Percentiles rank a stretch among this genome's conserved stretches.
Evolutionary conservation across 164 flowering plant species (phyloP).

Genomic region (Platanus orientalis): DNA sequence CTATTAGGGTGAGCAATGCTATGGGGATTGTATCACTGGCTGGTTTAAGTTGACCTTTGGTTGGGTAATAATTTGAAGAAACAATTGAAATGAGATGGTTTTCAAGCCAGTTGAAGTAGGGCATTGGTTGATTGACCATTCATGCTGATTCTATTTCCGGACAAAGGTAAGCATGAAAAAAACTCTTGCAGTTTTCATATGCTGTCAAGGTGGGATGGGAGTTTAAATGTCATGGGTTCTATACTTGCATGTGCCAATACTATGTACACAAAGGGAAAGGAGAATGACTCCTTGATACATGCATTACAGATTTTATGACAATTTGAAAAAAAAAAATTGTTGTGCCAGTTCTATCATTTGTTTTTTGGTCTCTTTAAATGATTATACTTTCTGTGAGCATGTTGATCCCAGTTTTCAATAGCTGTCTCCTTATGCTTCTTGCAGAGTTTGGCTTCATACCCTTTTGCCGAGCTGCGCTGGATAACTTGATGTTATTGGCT

Average conservation of each 20-base stretch:
- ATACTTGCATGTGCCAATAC: conserved; percentile 4
- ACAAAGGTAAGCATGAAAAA: neutral
- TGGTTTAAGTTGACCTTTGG: conserved; percentile 21
- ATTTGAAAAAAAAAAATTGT: too few relatives aligned
- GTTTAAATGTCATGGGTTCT: neutral
- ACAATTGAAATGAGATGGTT: neutral
- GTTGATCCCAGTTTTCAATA: too few relatives aligned
- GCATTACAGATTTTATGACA: neutral
- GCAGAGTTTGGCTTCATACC: too few relatives aligned
- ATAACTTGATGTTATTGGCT: too few relatives aligned
- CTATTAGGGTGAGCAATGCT: conserved; percentile 46
- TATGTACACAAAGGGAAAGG: conserved; percentile 1
- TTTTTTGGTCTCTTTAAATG: too few relatives aligned
- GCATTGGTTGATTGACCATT: neutral
- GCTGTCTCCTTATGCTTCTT: too few relatives aligned
- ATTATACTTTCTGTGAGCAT: too few relatives aligned
- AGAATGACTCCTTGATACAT: conserved; percentile 3
- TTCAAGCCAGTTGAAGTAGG: too few relatives aligned
- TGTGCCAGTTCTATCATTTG: too few relatives aligned
- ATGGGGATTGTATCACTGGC: conserved; percentile 50
- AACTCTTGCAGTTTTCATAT: neutral
- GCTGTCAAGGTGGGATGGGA: neutral
- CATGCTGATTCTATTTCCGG: neutral
- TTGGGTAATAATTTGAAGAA: neutral
- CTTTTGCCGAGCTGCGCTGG: too few relatives aligned